Base-by-base conservation (phyloP, 1,284 basidiomycete genomes). In the Sutorius eximius region DNA sequence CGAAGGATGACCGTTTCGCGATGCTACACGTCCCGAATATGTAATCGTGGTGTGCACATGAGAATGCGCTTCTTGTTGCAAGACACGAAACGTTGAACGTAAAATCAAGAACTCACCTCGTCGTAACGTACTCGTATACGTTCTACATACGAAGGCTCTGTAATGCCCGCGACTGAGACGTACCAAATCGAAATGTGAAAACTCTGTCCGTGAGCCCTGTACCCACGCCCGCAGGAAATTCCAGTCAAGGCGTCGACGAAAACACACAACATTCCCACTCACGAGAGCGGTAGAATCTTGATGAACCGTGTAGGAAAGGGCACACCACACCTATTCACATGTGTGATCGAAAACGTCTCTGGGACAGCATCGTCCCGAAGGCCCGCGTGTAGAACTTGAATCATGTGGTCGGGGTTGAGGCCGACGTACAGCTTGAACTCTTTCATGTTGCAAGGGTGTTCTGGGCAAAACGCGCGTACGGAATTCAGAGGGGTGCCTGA, bases 181-280 rank as follows among this genome's bases (percentile, higher is more conserved):
- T 86, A 77, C 89, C 89, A 91, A 53, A 92, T 85, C 3, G 88
- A 90, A 27, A 83, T 82, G 63, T 91, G 87, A 65, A 86, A 91
- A 64, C 80, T 85, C 53, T 79, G 81, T 2, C 78, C 81, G 66
- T 90, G 85, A 6, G 85, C 82, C 38, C 88, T 86, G 57, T 10
- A 50, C n/a, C 53, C 30, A 52, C 8, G 16, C 20, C 32, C n/a
- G 8, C 24, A 41, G 34, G 43, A 30, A 20, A 15, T 12, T n/a
- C 7, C 18, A 30, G 16, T 22, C 52, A 47, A 54, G 15, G 57
- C 24, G 40, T 29, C 5, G 30, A 45, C 18, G n/a, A 48, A n/a
- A 30, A 45, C 24, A 47, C 27, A 45, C 55, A 34, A 18, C 11
- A 32, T 18, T 6, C 29, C 13, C 12, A 72, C 85, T 66, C 64